Evolutionary conservation across 1,284 basidiomycete genomes (phyloP).

Genomic region (Trichosporon coremiiforme): DNA sequence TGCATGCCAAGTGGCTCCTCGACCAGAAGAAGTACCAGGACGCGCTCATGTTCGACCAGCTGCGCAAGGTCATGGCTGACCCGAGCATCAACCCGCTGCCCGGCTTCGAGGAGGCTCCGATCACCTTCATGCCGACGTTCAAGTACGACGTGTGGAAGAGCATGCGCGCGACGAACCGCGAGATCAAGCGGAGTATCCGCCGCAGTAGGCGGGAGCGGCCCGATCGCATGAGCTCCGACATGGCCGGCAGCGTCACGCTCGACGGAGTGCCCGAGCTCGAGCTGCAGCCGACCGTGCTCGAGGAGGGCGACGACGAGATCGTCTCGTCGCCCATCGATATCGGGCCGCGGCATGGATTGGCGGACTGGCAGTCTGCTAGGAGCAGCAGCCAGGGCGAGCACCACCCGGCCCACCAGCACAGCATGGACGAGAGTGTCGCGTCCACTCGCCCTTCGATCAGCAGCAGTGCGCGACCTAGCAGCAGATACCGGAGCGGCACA

Average conservation of each 20-base stretch:
- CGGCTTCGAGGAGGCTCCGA: conserved; percentile 59
- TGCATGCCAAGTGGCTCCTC: conserved; percentile 63
- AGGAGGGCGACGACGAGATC: conserved; percentile 5
- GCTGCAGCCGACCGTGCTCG: not conserved
- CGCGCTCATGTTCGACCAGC: conserved; percentile 62
- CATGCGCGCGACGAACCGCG: conserved; percentile 53
- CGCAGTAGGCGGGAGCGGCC: conserved; percentile 33
- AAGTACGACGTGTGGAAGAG: conserved; percentile 60
- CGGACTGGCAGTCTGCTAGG: conserved; percentile 30
- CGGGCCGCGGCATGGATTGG: not conserved
- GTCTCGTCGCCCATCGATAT: conserved; percentile 7
- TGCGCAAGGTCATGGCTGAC: conserved; percentile 58
- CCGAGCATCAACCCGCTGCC: conserved; percentile 45
- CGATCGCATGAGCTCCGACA: conserved; percentile 22
- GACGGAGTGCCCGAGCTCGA: conserved; percentile 31
- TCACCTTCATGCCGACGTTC: conserved; percentile 60
- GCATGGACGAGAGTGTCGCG: not conserved
- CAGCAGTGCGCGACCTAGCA: not conserved
- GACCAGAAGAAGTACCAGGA: conserved; percentile 58
- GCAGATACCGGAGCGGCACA: not conserved
- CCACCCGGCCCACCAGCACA: not conserved
- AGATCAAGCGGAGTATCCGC: conserved; percentile 40
- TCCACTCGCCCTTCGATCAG: not conserved
- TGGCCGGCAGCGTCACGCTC: conserved; percentile 1
- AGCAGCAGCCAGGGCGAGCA: conserved; percentile 9